These are phyloP conservation scores for Thraustochytrium sp. DNA, from an alignment of 352 stramenopile genomes.

Conservation along the genomic window DNA sequence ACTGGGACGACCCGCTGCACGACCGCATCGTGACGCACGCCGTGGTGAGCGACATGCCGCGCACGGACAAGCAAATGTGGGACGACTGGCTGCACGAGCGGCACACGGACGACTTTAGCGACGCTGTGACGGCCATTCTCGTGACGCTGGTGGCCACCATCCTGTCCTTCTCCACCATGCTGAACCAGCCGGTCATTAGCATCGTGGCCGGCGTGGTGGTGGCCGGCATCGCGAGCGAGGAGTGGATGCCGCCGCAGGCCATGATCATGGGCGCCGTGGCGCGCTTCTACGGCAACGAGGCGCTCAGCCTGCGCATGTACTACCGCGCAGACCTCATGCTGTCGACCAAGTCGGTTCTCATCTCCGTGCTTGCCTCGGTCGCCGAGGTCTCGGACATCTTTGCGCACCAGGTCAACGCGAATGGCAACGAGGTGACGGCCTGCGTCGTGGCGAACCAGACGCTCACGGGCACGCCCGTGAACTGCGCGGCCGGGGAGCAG, in stretches of 20 bases:
- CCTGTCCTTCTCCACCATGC: not conserved
- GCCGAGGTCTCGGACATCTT: constrained; percentile 4
- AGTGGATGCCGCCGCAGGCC: constrained; percentile 22
- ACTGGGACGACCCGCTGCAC: constrained; percentile 1
- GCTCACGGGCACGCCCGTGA: too few species aligned
- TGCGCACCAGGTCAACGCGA: not conserved
- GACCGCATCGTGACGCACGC: not conserved
- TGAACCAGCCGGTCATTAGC: not conserved
- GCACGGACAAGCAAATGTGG: not conserved
- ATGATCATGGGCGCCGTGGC: not conserved
- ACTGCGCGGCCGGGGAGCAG: not conserved
- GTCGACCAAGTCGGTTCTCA: constrained; percentile 23
- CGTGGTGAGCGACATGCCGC: not conserved
- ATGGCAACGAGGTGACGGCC: not conserved
- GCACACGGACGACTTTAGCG: not conserved
- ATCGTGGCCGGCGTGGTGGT: constrained; percentile 19
- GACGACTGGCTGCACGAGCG: not conserved
- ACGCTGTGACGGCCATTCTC: not conserved
- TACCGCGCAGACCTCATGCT: constrained; percentile 16
- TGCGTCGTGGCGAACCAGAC: not conserved
- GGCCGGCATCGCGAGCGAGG: constrained; percentile 22
- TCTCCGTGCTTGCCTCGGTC: not conserved
- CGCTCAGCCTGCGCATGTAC: constrained; percentile 30
- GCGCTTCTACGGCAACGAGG: constrained; percentile 30
- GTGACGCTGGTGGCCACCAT: not conserved